Conservation (phyloP, 2,329 filamentous ascomycete genomes). For the Pseudocercospora fuligena region DNA sequence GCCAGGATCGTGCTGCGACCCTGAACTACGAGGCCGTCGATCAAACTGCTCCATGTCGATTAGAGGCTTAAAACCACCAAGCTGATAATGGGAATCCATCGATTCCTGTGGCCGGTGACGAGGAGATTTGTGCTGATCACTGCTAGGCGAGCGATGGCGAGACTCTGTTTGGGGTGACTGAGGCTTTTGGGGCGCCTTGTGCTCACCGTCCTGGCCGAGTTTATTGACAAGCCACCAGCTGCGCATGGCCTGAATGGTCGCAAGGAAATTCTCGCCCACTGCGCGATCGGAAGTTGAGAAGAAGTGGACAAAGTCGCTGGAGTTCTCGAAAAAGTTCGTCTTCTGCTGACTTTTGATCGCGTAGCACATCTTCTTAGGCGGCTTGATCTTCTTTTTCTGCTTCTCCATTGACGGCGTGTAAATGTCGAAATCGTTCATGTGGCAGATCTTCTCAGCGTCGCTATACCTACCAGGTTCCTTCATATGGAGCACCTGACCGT, state of each 20-base stretch:
- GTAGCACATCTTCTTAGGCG: conserved; percentile 83
- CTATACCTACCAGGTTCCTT: conserved; percentile 73
- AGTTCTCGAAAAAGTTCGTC: conserved; percentile 78
- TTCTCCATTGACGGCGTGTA: conserved; percentile 76
- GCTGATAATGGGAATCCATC: conserved; percentile 60
- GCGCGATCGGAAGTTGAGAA: conserved; percentile 78
- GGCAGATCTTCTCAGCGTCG: conserved; percentile 73
- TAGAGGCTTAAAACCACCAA: conserved; percentile 71
- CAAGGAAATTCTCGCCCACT: conserved; percentile 71
- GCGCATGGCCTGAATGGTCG: conserved; percentile 77
- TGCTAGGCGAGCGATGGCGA: conserved; percentile 29
- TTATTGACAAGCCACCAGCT: conserved; percentile 88
- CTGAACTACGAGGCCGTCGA: conserved; percentile 31
- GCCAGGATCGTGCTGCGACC: conserved; percentile 13
- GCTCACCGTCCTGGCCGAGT: conserved; percentile 47
- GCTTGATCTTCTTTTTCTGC: conserved; percentile 71
- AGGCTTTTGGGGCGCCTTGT: conserved; percentile 54
- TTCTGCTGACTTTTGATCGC: conserved; percentile 93
- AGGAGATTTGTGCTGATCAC: conserved; percentile 30
- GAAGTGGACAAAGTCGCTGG: conserved; percentile 88
- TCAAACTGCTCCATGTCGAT: conserved; percentile 62
- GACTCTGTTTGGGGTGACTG: conserved; percentile 37
- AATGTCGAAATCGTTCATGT: conserved; percentile 90
- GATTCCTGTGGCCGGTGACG: conserved; percentile 38
- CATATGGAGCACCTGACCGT: conserved; percentile 72